Evolutionary conservation across 345 rosid species (phyloP).

Genomic region (Trapa incisa): DNA sequence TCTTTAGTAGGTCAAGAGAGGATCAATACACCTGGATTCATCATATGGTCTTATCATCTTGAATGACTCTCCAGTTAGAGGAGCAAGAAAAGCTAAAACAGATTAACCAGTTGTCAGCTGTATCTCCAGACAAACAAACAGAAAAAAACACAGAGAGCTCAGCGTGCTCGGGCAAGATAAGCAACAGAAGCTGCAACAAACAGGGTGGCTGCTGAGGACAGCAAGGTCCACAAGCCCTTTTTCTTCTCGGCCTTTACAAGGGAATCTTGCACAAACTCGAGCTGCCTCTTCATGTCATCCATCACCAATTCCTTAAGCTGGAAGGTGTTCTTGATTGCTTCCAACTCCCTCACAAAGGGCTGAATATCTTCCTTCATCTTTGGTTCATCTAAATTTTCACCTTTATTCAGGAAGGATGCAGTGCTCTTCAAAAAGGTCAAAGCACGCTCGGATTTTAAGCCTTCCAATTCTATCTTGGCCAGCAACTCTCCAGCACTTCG

Average conservation of each 20-base stretch:
- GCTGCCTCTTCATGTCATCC: constrained; percentile 46
- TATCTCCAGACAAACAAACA: too few species aligned
- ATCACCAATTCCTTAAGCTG: constrained; percentile 32
- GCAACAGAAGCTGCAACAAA: constrained; percentile 53
- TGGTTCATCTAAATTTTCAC: constrained; percentile 6
- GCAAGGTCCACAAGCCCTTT: constrained; percentile 44
- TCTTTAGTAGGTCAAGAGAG: too few species aligned
- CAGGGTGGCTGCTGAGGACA: constrained; percentile 57
- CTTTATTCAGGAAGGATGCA: constrained; percentile 24
- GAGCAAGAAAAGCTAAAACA: too few species aligned
- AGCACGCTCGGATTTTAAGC: constrained; percentile 22
- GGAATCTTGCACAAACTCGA: constrained; percentile 36
- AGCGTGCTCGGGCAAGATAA: constrained; percentile 38
- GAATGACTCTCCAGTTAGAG: too few species aligned
- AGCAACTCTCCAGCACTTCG: constrained; percentile 21
- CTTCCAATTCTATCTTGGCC: constrained; percentile 25
- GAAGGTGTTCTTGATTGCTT: constrained; percentile 42
- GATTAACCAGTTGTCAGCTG: too few species aligned
- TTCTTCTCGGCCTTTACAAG: constrained; percentile 38
- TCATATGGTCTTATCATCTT: too few species aligned
- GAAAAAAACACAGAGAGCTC: constrained; percentile 2
- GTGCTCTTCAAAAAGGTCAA: constrained; percentile 40
- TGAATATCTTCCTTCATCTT: constrained; percentile 25
- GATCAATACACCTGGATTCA: too few species aligned
- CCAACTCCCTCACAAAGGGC: constrained; percentile 28